phyloP scores from a whole-genome alignment of 345 rosid genomes.

The Isatis tinctoria region DNA sequence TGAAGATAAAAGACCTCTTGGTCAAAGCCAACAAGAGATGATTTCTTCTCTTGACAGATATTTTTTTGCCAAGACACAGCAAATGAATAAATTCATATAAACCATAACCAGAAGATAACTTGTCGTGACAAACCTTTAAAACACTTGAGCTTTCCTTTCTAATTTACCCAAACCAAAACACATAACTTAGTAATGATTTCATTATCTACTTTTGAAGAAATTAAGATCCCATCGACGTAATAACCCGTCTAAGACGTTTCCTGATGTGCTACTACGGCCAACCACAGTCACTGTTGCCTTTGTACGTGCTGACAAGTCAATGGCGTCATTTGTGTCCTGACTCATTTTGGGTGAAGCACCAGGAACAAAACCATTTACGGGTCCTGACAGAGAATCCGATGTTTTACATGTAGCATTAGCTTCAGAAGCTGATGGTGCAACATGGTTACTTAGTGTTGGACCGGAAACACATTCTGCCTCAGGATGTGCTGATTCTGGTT shows the following conservation, averaged over 20 bases:
- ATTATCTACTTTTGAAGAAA: constrained; percentile 52
- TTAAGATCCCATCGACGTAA: constrained; percentile 84
- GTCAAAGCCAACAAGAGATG: constrained; percentile 11
- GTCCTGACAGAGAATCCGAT: constrained; percentile 21
- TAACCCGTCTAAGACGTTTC: constrained; percentile 72
- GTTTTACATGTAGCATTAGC: neutral
- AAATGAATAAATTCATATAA: constrained; percentile 7
- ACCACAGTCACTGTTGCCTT: constrained; percentile 80
- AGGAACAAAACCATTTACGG: constrained; percentile 30
- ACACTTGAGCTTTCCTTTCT: constrained; percentile 17
- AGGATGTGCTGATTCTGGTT: constrained; percentile 23
- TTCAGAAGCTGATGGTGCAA: constrained; percentile 16
- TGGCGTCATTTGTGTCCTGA: constrained; percentile 36
- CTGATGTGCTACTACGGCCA: constrained; percentile 56
- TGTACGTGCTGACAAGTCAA: constrained; percentile 62
- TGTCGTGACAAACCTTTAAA: constrained; percentile 14
- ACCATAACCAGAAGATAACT: constrained; percentile 3
- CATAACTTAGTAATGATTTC: constrained; percentile 33
- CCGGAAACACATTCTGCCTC: constrained; percentile 32
- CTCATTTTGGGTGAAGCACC: constrained; percentile 26
- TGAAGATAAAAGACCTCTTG: neutral
- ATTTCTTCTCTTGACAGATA: neutral
- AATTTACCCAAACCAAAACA: constrained; percentile 35
- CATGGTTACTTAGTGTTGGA: constrained; percentile 5
- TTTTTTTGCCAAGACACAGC: neutral